Evolutionary conservation across 2,329 filamentous ascomycete species (phyloP).

Genomic region (Botrytis deweyae): DNA sequence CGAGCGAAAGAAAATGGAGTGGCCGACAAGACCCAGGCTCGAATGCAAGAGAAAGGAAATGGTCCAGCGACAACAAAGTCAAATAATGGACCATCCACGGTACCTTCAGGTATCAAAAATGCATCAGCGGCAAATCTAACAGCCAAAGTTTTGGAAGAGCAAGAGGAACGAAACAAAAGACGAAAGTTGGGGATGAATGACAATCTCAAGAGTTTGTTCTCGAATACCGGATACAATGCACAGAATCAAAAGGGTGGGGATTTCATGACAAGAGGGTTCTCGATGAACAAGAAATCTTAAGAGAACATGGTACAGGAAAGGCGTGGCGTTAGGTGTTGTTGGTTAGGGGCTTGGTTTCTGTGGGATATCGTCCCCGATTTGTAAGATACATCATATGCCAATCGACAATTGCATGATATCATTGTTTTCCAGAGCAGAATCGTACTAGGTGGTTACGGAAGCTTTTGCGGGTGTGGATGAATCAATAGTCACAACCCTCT

Average conservation of each 20-base stretch:
- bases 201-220: slow-evolving; percentile 55
- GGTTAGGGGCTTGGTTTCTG: neutral
- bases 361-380: neutral
- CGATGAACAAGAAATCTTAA: slow-evolving; percentile 45
- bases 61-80: slow-evolving; percentile 26
- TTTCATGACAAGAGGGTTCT: slow-evolving; percentile 60
- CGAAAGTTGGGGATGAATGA: slow-evolving; percentile 64
- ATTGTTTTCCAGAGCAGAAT: neutral
- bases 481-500: neutral
- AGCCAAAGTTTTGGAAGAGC: slow-evolving; percentile 81
- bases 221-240: slow-evolving; percentile 44
- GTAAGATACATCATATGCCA: neutral
- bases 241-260: slow-evolving; percentile 46
- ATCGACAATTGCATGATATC: neutral
- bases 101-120: slow-evolving; percentile 72
- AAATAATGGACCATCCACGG: slow-evolving; percentile 39
- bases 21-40: slow-evolving; percentile 31
- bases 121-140: slow-evolving; percentile 81
- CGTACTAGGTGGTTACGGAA: too few species aligned
- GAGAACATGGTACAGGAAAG: neutral
- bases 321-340: neutral
- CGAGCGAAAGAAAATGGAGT: slow-evolving; percentile 33
- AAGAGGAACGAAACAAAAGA: slow-evolving; percentile 77
- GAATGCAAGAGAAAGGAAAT: slow-evolving; percentile 33
- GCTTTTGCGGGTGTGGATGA: neutral